Evolutionary conservation across 805 yeast species (phyloP), one percentile per base, ranked within the genome.

Genomic region (Wickerhamomyces hampshirensis): DNA sequence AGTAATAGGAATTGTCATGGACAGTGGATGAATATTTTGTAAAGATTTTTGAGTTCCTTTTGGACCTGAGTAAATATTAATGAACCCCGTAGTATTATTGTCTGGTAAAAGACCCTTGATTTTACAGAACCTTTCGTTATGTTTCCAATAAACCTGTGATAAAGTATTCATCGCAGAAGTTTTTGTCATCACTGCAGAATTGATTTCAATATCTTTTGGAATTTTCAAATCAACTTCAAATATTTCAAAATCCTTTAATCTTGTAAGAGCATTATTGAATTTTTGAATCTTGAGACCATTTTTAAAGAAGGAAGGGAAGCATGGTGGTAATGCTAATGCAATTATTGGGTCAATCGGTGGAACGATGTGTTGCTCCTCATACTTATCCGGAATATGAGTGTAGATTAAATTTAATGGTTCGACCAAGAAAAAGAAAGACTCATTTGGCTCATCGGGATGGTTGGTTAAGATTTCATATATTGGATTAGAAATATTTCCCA

Each of bases 321-420:
- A 75, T 21, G 94, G 73, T 0, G 98, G 98, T 33, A 91, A 65
- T 31, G 87, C 76, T 40, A 86, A 69, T 12, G 93, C 89, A 16
- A 82, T 75, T 45, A 77, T 70, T 24, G 84, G 82, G 43, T 85
- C 89, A 42, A 91, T 64, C 3, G 94, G 85, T 4, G 97, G 98
- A 21, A 75, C 70, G 15, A 91, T 75, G 60, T 85, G 96, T 59
- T 93, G 98, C 45, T 84, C 81, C 41, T 76, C 81, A 29, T 76
- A 76, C 39, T 77, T 77, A 13, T 77, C 69, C 11, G 98, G 98
- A 31, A 87, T 77, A 58, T 93, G 98, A 0, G 97, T 84, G 44
- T 81, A 82, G 12, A 93, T 74, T 28, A 87, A 55, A 38, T 78
- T 74, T 37, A 79, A 60, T 1, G 98, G 98, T 46, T 80, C 76